Evolutionary conservation across 441 rosid genomes (phyloP).

Genomic region (Erodium texanum): DNA sequence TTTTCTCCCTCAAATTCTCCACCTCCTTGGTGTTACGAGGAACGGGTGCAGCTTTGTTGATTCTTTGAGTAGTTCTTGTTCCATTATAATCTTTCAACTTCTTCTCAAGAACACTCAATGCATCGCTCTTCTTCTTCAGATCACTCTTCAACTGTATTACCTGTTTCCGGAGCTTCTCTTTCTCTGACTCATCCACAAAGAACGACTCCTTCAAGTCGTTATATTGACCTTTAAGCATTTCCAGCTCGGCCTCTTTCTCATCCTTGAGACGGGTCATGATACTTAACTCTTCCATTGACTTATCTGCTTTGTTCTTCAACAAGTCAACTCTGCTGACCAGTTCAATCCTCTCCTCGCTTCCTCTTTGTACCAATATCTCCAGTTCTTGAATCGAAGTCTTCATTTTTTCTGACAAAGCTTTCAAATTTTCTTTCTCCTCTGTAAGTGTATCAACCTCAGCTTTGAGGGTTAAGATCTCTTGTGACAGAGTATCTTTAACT

Average conservation of each 20-base stretch:
- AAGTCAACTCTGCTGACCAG: too few species aligned
- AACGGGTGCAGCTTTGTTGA: conserved; percentile 35
- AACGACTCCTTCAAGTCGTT: conserved; percentile 38
- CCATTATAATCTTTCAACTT: conserved; percentile 49
- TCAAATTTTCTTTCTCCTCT: conserved; percentile 32
- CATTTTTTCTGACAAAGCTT: conserved; percentile 37
- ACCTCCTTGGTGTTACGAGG: conserved; percentile 45
- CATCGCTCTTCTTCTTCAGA: conserved; percentile 63
- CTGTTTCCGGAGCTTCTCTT: conserved; percentile 58
- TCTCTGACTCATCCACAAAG: conserved; percentile 42
- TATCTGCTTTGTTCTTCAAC: too few species aligned
- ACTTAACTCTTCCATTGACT: conserved; percentile 7
- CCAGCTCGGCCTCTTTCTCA: conserved; percentile 41
- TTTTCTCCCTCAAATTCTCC: conserved; percentile 49
- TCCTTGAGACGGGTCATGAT: conserved; percentile 32
- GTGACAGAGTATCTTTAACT: conserved; percentile 27
- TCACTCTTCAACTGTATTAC: conserved; percentile 44
- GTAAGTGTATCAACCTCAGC: conserved; percentile 44
- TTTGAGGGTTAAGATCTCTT: conserved; percentile 37
- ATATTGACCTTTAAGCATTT: conserved; percentile 26
- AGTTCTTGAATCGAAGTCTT: conserved; percentile 31
- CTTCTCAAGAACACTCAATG: conserved; percentile 42
- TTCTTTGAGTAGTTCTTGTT: conserved; percentile 32
- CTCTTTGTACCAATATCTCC: conserved; percentile 34
- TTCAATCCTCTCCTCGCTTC: conserved; percentile 31